phyloP scores from a whole-genome alignment of 1,284 basidiomycete genomes.

The Trametes polyzona region DNA sequence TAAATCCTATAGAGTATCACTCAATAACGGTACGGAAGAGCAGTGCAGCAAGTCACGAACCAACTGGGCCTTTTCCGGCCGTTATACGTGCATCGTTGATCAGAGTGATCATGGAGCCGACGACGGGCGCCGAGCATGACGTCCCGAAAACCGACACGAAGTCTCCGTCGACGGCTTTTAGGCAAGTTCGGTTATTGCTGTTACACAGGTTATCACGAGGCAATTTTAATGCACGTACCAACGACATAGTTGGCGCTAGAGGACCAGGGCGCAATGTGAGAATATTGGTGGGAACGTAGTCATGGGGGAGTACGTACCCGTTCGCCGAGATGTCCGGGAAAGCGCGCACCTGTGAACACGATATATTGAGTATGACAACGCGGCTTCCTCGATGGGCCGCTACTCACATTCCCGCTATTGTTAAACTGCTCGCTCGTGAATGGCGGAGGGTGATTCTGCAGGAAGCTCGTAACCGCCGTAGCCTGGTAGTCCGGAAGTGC shows the following conservation, averaged over 20 bases:
- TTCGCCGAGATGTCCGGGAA: constrained; percentile 51
- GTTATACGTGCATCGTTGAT: constrained; percentile 48
- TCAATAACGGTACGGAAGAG: neutral
- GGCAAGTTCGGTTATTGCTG: no score
- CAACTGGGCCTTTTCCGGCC: constrained; percentile 40
- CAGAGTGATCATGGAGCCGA: constrained; percentile 44
- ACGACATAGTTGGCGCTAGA: constrained; percentile 49
- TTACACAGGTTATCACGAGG: no score
- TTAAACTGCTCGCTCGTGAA: constrained; percentile 49
- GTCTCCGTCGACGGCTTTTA: constrained; percentile 31
- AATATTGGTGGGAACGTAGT: neutral
- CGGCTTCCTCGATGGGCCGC: neutral
- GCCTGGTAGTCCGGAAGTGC: constrained; percentile 44
- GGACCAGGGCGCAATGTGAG: constrained; percentile 6
- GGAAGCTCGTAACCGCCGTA: constrained; percentile 39
- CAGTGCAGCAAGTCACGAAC: constrained; percentile 19
- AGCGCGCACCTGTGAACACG: constrained; percentile 38
- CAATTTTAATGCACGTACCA: constrained; percentile 33
- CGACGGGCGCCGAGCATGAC: constrained; percentile 41
- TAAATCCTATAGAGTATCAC: constrained; percentile 29
- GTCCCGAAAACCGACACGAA: constrained; percentile 40
- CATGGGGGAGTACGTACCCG: constrained; percentile 34
- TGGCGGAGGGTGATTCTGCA: constrained; percentile 43
- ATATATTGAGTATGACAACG: neutral
- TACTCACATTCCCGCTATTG: constrained; percentile 46